Percentiles rank a stretch among this genome's conserved stretches.
These are phyloP conservation scores for Phialophora verrucosa DNA, from an alignment of 2,329 filamentous ascomycete species.

Conservation along the genomic window DNA sequence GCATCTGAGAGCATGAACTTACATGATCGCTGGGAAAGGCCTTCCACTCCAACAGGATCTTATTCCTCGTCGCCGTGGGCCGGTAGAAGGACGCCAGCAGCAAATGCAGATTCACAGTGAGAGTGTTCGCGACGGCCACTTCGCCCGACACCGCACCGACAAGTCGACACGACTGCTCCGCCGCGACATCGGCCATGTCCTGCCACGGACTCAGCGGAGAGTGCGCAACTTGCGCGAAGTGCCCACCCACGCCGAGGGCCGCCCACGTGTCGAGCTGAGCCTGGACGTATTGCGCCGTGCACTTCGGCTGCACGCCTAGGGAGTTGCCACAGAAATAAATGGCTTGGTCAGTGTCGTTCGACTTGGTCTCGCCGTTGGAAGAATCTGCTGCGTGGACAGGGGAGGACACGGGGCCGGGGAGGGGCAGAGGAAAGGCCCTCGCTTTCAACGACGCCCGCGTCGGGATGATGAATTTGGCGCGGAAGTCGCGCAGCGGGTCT, in stretches of 20 bases:
- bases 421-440: constrained; percentile 54
- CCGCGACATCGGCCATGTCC: constrained; percentile 75
- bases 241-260: constrained; percentile 79
- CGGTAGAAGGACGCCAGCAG: constrained; percentile 83
- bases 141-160: constrained; percentile 75
- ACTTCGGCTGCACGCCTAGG: constrained; percentile 78
- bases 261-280: constrained; percentile 83
- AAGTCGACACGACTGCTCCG: constrained; percentile 70
- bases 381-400: neutral
- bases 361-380: neutral
- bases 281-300: constrained; percentile 68
- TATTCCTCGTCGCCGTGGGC: constrained; percentile 68
- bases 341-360: constrained; percentile 30
- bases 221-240: constrained; percentile 73
- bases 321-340: constrained; percentile 92
- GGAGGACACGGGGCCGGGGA: neutral
- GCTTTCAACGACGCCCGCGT: constrained; percentile 72
- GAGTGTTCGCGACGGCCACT: constrained; percentile 84
- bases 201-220: constrained; percentile 75
- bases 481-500: constrained; percentile 64
- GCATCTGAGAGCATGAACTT: constrained; percentile 42
- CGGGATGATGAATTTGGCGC: constrained; percentile 77
- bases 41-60: constrained; percentile 84
- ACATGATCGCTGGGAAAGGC: constrained; percentile 88
- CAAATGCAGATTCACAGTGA: constrained; percentile 80